Conservation (phyloP, 2,329 filamentous ascomycete genomes). For the Stemphylium lycopersici region DNA sequence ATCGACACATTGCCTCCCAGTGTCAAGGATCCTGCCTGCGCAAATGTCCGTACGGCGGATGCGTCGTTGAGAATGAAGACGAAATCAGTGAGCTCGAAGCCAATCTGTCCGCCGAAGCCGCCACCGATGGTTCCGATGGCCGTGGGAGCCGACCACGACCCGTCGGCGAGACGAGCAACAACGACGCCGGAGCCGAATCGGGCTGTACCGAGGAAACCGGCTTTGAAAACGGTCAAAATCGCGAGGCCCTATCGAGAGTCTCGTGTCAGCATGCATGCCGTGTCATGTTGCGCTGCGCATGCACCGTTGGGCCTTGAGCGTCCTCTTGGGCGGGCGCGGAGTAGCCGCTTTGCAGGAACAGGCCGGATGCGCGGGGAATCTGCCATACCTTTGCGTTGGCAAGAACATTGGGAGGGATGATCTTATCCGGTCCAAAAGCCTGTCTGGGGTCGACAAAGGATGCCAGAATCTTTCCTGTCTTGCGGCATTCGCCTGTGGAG, state of each 20-base stretch:
- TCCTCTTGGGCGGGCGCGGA: slow-evolving; percentile 8
- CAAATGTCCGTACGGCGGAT: slow-evolving; percentile 88
- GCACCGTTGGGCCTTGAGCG: slow-evolving; percentile 2
- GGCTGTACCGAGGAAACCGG: slow-evolving; percentile 81
- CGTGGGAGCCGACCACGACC: slow-evolving; percentile 79
- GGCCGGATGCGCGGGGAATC: neutral
- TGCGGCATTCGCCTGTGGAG: slow-evolving; percentile 87
- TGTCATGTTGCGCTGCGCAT: neutral
- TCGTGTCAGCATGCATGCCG: slow-evolving; percentile 7
- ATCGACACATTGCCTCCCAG: slow-evolving; percentile 96
- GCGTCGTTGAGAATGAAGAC: slow-evolving; percentile 98
- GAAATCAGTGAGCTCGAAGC: slow-evolving; percentile 89
- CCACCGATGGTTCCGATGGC: slow-evolving; percentile 82
- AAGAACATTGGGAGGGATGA: slow-evolving; percentile 90
- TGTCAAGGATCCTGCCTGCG: slow-evolving; percentile 88
- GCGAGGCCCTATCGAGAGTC: slow-evolving; percentile 69
- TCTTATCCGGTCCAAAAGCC: slow-evolving; percentile 93
- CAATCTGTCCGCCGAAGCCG: slow-evolving; percentile 84
- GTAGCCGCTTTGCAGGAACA: slow-evolving; percentile 1
- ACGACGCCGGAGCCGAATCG: slow-evolving; percentile 84
- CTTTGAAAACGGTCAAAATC: slow-evolving; percentile 85
- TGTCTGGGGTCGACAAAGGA: slow-evolving; percentile 95
- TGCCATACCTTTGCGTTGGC: slow-evolving; percentile 80
- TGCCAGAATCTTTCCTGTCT: slow-evolving; percentile 92
- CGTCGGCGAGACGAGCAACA: slow-evolving; percentile 77